Evolutionary conservation across 257 asterid species (phyloP), one percentile per base, ranked within the genome.

Genomic region (Orobanche coerulescens): DNA sequence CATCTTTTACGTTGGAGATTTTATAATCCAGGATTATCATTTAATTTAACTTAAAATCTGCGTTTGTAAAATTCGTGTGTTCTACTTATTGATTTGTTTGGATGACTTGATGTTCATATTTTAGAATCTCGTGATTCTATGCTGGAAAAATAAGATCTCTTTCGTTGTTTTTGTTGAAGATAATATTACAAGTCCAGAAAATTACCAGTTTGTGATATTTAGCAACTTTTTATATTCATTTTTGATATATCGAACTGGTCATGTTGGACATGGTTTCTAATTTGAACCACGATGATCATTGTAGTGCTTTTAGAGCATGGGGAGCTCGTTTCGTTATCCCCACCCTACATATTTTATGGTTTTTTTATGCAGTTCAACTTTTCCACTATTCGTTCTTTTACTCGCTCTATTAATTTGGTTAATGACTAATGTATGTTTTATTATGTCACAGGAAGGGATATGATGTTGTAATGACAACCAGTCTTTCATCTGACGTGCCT

Each of bases 401-500:
- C 13, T 26, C 30, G 16, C 8, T 15, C 4, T 4, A 71, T 57
- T 55, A 52, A 68, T 24, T 28, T 71, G 51, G 47, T 61, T 10
- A n/a, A n/a, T 31, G 43, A 31, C 25, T n/a, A 15, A 15, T 61
- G n/a, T n/a, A n/a, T n/a, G n/a, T 47, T 54, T 70, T 36, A 36
- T 53, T 8, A 40, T 66, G 66, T 70, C 28, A 59, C 78, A 92
- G 97, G 86, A 77, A 47, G 75, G 98, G 98, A 67, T 92, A 76
- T 72, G 74, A 73, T 53, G 71, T 88, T 71, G 78, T 92, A 62
- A 92, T 92, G 98, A 92, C 98, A 2, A 92, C 98, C 25, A 86
- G 98, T 78, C 97, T 92, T 73, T 88, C 97, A 33, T 92, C 98
- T 61, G 98, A 92, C 79, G 95, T 92, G 72, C 98, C 98, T 0